Percentiles rank a stretch among this genome's conserved stretches.
Conservation (phyloP, 2,329 filamentous ascomycete species). For the Fusarium dimerum region DNA sequence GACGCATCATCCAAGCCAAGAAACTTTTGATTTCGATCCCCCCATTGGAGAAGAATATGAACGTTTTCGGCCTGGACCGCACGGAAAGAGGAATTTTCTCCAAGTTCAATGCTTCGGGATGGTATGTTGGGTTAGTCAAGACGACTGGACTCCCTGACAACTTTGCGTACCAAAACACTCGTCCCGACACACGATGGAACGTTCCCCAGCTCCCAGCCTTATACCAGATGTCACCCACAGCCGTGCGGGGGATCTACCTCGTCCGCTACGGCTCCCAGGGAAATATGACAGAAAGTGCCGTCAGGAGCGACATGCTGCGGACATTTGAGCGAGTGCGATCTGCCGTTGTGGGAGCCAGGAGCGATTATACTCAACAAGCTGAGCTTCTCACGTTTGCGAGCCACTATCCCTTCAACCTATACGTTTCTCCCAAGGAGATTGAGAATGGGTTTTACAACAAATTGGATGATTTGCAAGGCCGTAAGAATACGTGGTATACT, state of each 20-base stretch:
- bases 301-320: conserved; percentile 12
- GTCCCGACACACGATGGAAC: conserved; percentile 11
- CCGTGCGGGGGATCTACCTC: conserved; percentile 6
- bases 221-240: conserved; percentile 21
- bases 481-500: conserved; percentile 19
- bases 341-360: neutral
- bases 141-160: conserved; percentile 10
- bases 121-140: conserved; percentile 18
- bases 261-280: conserved; percentile 14
- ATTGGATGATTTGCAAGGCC: conserved; percentile 17
- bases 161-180: conserved; percentile 20
- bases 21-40: conserved; percentile 16
- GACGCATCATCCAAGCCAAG: conserved; percentile 7
- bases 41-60: conserved; percentile 11
- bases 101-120: conserved; percentile 14
- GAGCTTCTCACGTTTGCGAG: conserved; percentile 16
- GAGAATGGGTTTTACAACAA: conserved; percentile 15
- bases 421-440: conserved; percentile 11
- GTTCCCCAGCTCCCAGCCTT: conserved; percentile 12
- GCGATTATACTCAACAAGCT: neutral
- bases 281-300: neutral
- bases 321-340: conserved; percentile 16
- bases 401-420: conserved; percentile 20
- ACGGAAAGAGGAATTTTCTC: conserved; percentile 8
- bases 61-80: conserved; percentile 6